A percentile compares a stretch with the other conserved stretches of the same genome.
Conservation (phyloP, 2,329 filamentous ascomycete genomes). For the Penicillium aurantiogriseum region DNA sequence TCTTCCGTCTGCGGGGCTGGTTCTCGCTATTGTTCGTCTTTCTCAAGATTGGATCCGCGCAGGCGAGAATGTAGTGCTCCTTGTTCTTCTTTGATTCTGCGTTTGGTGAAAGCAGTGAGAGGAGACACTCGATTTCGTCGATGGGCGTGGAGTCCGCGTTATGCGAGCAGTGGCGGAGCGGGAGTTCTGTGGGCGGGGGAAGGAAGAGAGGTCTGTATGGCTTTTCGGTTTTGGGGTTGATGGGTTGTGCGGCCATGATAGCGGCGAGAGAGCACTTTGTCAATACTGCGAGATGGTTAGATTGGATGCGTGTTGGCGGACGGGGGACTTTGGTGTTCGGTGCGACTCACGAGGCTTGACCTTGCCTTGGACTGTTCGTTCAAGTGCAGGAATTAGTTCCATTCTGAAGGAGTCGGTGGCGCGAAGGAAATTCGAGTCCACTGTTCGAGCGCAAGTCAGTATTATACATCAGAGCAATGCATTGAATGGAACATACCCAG, state of each 20-base stretch:
- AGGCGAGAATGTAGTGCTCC: constrained; percentile 49
- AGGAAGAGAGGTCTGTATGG: constrained; percentile 44
- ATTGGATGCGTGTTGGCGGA: background rate
- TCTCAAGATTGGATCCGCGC: constrained; percentile 36
- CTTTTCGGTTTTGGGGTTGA: constrained; percentile 40
- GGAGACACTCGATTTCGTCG: constrained; percentile 45
- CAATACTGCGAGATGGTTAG: constrained; percentile 58
- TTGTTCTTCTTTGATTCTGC: constrained; percentile 45
- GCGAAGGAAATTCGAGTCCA: constrained; percentile 81
- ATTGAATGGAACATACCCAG: constrained; percentile 53
- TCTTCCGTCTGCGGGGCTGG: constrained; percentile 35
- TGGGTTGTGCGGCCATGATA: constrained; percentile 41
- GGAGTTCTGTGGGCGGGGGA: constrained; percentile 46
- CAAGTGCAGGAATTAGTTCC: constrained; percentile 73
- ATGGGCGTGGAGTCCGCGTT: constrained; percentile 44
- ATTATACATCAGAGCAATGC: constrained; percentile 9
- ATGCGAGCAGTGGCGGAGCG: constrained; percentile 49
- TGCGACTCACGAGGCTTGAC: constrained; percentile 70
- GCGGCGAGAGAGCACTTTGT: constrained; percentile 62
- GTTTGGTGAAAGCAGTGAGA: constrained; percentile 44
- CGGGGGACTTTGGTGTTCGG: background rate
- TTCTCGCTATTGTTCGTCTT: constrained; percentile 26
- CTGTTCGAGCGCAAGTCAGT: constrained; percentile 39
- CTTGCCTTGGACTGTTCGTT: constrained; percentile 81
- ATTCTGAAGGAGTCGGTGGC: constrained; percentile 84